Base-by-base conservation (phyloP, 2,329 filamentous ascomycete genomes). In the Penicillium freii region DNA sequence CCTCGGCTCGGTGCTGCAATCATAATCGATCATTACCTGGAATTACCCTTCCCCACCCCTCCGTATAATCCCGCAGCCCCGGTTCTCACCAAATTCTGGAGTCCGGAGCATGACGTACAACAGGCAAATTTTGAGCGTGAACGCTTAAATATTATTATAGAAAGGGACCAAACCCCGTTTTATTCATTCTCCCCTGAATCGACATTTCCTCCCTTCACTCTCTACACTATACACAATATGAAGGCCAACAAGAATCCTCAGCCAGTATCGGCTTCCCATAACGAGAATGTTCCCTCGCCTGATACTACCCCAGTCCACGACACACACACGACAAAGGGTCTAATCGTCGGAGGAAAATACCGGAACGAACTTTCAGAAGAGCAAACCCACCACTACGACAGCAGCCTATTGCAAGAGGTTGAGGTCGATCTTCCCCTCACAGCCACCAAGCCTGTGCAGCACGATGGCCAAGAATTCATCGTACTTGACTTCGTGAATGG, bases 361-460 rank as follows among this genome's bases (percentile, higher is more conserved):
- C 63, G 63, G 1, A 56, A 71, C 36, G 56, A 60, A 44, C 27
- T 68, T 8, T 59, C 59, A 29, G 62, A 70, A 11, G 62, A 66
- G 29, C 46, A 64, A 5, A 60, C 59, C 21, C 51, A 61, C 25
- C 51, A 61, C 13, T 58, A 64, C 9, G 61, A 65, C 0, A 63
- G 58, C 19, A 61, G 51, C 4, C 31, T 66, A 5, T 47, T 69
- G 11, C 64, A 72, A 46, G 73, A 77, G 46, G 75, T 82, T 39
- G 75, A 81, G 43, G 71, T 79, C 58, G 80, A 82, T 58, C 72
- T 82, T 60, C 80, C 80, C 9, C 71, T 81, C 23, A 82, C 80
- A 5, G 60, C 77, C 38, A 79, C 77, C 8, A 75, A 79, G 55
- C 63, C 73, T 2, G 72, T 73, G n/a, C 56, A 71, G 43, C 70